A percentile compares a stretch with the other conserved stretches of the same genome.
These are phyloP conservation scores for Xylaria bambusicola DNA, from an alignment of 495 filamentous ascomycete species.

Conservation along the genomic window DNA sequence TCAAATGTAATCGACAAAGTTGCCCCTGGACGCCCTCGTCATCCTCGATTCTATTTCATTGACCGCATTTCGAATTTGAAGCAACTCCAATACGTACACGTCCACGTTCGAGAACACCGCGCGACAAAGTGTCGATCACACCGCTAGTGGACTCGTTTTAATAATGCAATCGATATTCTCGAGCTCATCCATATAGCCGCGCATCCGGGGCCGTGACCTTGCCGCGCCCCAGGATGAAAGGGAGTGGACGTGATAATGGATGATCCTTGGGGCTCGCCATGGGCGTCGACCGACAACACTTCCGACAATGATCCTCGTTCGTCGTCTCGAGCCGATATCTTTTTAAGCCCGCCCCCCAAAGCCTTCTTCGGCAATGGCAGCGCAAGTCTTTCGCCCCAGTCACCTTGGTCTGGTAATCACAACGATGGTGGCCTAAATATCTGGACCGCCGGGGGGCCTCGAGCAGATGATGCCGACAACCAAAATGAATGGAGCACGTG, in stretches of 20 bases:
- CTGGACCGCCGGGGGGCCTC: constrained; percentile 37
- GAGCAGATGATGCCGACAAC: constrained; percentile 23
- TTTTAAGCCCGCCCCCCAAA: constrained; percentile 47
- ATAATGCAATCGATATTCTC: constrained; percentile 7
- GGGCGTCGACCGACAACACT: constrained; percentile 41
- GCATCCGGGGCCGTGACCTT: constrained; percentile 5
- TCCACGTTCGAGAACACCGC: background rate
- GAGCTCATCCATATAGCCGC: background rate
- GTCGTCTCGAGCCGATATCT: constrained; percentile 36
- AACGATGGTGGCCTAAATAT: constrained; percentile 46
- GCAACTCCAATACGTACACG: background rate
- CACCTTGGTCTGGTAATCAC: constrained; percentile 50
- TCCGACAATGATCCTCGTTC: constrained; percentile 29
- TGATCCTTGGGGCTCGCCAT: constrained; percentile 60
- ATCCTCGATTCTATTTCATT: background rate
- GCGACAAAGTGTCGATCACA: background rate
- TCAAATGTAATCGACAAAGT: constrained; percentile 5
- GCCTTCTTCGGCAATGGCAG: constrained; percentile 43
- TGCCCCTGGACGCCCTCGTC: constrained; percentile 1
- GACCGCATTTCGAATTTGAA: background rate
- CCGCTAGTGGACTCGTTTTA: constrained; percentile 7
- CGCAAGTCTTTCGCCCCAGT: constrained; percentile 32
- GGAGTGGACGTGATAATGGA: constrained; percentile 45
- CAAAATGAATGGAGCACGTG: constrained; percentile 42
- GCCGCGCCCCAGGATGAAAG: constrained; percentile 17